Evolutionary conservation across 495 filamentous ascomycete species (phyloP).

Genomic region (Penicillium taxi): DNA sequence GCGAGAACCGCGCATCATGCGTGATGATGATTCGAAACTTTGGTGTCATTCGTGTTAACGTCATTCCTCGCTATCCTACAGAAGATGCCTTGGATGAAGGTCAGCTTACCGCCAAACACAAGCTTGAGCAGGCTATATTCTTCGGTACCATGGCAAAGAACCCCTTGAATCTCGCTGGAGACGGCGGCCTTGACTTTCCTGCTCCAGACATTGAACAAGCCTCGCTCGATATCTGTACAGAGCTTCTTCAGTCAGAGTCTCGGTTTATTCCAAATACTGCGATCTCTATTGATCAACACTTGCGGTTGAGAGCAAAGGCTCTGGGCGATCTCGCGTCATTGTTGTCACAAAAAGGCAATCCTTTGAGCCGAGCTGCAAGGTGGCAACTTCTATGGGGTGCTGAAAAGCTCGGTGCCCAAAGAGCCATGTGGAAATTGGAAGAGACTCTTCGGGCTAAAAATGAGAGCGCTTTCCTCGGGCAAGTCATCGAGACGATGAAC

Average conservation of each 20-base stretch:
- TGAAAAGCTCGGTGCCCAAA: constrained; percentile 82
- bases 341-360: constrained; percentile 47
- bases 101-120: constrained; percentile 68
- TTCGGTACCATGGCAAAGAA: constrained; percentile 74
- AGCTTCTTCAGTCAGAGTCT: constrained; percentile 68
- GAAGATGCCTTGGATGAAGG: constrained; percentile 24
- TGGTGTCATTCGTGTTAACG: constrained; percentile 65
- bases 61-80: constrained; percentile 23
- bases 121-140: constrained; percentile 90
- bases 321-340: constrained; percentile 63
- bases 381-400: constrained; percentile 86
- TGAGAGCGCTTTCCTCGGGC: constrained; percentile 51
- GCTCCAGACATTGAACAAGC: constrained; percentile 66
- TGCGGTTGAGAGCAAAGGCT: constrained; percentile 59
- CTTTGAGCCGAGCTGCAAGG: constrained; percentile 51
- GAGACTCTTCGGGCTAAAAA: constrained; percentile 46
- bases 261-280: constrained; percentile 61
- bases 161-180: constrained; percentile 66
- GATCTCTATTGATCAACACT: constrained; percentile 71
- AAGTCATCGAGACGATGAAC: constrained; percentile 61
- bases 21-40: constrained; percentile 70
- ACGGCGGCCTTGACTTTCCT: constrained; percentile 54
- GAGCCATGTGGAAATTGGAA: constrained; percentile 69
- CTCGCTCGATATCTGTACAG: constrained; percentile 68
- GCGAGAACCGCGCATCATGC: constrained; percentile 49